Conservation (phyloP, 768 basidiomycete species). For the Tremella yokohamensis region DNA sequence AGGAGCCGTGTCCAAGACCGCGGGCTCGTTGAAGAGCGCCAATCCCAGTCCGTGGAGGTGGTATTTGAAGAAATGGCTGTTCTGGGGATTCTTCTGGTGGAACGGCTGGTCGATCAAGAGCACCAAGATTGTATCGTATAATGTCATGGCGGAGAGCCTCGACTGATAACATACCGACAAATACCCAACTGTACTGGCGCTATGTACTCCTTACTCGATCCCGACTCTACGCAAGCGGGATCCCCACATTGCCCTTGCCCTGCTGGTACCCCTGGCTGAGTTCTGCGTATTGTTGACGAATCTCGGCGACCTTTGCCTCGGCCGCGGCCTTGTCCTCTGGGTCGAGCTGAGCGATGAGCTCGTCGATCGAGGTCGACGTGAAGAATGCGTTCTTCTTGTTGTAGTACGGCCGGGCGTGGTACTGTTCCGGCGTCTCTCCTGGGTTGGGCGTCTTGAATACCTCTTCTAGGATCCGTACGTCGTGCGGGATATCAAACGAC, state of each 20-base stretch:
- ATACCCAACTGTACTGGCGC: too few species aligned
- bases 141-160: slow-evolving; percentile 6
- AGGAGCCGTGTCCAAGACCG: background rate
- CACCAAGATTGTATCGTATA: slow-evolving; percentile 7
- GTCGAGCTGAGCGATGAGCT: slow-evolving; percentile 13
- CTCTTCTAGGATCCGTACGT: slow-evolving; percentile 33
- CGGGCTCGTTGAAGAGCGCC: slow-evolving; percentile 7
- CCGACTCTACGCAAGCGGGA: slow-evolving; percentile 38
- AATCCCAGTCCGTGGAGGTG: slow-evolving; percentile 26
- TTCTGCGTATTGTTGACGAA: slow-evolving; percentile 23
- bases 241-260: slow-evolving; percentile 29
- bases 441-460: slow-evolving; percentile 26
- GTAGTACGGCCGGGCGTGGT: slow-evolving; percentile 31
- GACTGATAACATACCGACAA: too few species aligned
- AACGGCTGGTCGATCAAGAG: slow-evolving; percentile 9
- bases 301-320: slow-evolving; percentile 15
- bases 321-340: slow-evolving; percentile 12
- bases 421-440: slow-evolving; percentile 16
- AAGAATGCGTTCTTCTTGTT: slow-evolving; percentile 38
- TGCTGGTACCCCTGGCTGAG: slow-evolving; percentile 33
- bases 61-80: slow-evolving; percentile 36
- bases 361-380: slow-evolving; percentile 16
- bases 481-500: slow-evolving; percentile 39
- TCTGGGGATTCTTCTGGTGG: slow-evolving; percentile 35
- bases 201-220: too few species aligned